These are phyloP conservation scores for Cutaneotrichosporon mucoides DNA, from an alignment of 1,284 basidiomycete genomes.

Conservation along the genomic window DNA sequence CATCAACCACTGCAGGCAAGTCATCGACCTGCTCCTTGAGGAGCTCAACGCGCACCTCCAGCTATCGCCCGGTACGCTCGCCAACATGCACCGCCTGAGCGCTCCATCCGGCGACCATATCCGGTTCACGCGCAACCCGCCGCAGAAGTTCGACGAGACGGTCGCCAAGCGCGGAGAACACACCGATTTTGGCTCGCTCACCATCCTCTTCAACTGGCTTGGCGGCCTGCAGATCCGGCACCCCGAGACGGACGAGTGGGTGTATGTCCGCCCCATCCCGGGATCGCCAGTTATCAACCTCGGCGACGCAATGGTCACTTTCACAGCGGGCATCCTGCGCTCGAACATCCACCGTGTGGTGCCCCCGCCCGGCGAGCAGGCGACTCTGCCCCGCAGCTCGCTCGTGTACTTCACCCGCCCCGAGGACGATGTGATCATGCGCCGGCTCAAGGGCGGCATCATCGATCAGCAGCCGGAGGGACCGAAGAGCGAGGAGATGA, in stretches of 20 bases:
- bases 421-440: slow-evolving; percentile 54
- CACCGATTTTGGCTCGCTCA: slow-evolving; percentile 31
- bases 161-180: slow-evolving; percentile 24
- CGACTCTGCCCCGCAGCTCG: slow-evolving; percentile 55
- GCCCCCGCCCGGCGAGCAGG: slow-evolving; percentile 54
- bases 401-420: slow-evolving; percentile 63
- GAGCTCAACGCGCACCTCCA: slow-evolving; percentile 59
- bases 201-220: slow-evolving; percentile 55
- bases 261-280: slow-evolving; percentile 62
- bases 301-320: slow-evolving; percentile 58
- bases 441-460: slow-evolving; percentile 27
- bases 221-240: slow-evolving; percentile 68
- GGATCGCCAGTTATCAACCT: slow-evolving; percentile 61
- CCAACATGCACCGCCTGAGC: slow-evolving; percentile 52
- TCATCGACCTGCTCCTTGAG: slow-evolving; percentile 57
- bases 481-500: slow-evolving; percentile 20
- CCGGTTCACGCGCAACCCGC: slow-evolving; percentile 56
- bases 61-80: slow-evolving; percentile 56
- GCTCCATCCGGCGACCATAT: slow-evolving; percentile 60
- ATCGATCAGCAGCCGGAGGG: slow-evolving; percentile 24
- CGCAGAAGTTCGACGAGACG: slow-evolving; percentile 18
- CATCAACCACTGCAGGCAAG: slow-evolving; percentile 30
- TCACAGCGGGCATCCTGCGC: slow-evolving; percentile 58
- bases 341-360: slow-evolving; percentile 35
- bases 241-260: slow-evolving; percentile 62